Base-by-base conservation (phyloP, 257 asterid genomes). In the Solanum pennellii region DNA sequence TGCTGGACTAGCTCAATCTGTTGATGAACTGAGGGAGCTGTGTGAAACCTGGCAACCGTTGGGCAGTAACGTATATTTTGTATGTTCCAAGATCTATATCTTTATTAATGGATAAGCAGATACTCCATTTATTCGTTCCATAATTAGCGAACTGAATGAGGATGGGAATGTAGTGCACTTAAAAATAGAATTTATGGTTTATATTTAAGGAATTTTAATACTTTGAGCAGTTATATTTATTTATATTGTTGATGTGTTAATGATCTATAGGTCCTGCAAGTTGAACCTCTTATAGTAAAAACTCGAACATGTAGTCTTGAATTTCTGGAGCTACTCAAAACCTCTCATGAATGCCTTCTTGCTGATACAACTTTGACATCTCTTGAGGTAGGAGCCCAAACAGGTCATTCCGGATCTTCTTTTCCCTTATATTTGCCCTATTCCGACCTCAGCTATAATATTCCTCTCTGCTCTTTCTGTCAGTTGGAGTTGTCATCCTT, bases 1-100 rank as follows among this genome's bases (percentile, higher is more conserved):
- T 82, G 52, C 41, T 3, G 71, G 87, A 42, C 85, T 89, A 74
- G 82, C 87, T 45, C 87, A 87, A 35, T 86, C 59, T 71, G 76
- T 89, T 85, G 91, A 86, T 87, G 91, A 83, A 62, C 87, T 90
- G 86, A 88, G 88, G 87, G 90, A 90, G 88, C 62, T 87, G 71
- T 86, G 82, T 39, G 92, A 90, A 41, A 86, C 72, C 68, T 87
- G 89, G 90, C 90, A 90, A 39, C 79, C 79, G 0, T 45, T 90
- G 60, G 88, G 84, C 86, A 90, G 91, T 86, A 90, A 89, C 82
- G 66, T 90, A 59, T 90, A 90, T 87, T 87, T 90, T 77, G 92
- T 90, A 90, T 56, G 92, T 85, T 71, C 35, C 59, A 25, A 82
- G 84, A 44, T 49, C 59, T 41, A 44, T 47, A 41, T 10, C 14